Evolutionary conservation across 139 green algal species (phyloP).

Genomic region (Coelastrella sp.): DNA sequence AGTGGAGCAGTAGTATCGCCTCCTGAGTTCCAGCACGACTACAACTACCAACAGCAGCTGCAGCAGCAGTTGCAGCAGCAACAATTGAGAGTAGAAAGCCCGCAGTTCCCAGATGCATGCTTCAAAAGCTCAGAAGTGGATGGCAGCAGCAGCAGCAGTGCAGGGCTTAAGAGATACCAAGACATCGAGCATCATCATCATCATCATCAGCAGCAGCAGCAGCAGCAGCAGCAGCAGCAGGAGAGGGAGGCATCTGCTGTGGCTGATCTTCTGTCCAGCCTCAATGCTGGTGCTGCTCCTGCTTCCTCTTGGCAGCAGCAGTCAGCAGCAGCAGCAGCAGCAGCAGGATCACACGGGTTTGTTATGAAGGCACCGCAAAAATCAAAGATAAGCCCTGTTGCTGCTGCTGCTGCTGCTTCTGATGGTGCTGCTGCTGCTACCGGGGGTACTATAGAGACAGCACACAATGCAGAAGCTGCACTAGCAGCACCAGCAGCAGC

Average conservation of each 20-base stretch:
- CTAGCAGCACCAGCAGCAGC: conserved; percentile 19
- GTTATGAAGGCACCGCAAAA: no score
- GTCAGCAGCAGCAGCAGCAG: background rate
- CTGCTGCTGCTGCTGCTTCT: background rate
- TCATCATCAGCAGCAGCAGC: conserved; percentile 9
- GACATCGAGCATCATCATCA: background rate
- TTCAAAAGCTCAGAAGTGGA: no score
- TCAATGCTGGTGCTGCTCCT: background rate
- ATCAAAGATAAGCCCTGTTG: background rate
- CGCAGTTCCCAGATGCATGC: background rate
- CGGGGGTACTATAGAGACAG: background rate
- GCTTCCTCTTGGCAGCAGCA: background rate
- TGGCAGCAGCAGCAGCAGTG: background rate
- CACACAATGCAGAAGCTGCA: background rate
- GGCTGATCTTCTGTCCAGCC: background rate
- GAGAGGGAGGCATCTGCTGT: background rate
- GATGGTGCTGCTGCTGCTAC: background rate
- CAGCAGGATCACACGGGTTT: background rate
- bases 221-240: background rate
- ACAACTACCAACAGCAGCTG: background rate
- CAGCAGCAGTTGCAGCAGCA: background rate
- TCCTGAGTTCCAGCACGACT: background rate
- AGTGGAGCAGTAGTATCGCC: background rate
- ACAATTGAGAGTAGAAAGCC: background rate
- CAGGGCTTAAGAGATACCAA: background rate